Base-by-base conservation (phyloP, 2,329 filamentous ascomycete species). In the Exophiala bonariae region DNA sequence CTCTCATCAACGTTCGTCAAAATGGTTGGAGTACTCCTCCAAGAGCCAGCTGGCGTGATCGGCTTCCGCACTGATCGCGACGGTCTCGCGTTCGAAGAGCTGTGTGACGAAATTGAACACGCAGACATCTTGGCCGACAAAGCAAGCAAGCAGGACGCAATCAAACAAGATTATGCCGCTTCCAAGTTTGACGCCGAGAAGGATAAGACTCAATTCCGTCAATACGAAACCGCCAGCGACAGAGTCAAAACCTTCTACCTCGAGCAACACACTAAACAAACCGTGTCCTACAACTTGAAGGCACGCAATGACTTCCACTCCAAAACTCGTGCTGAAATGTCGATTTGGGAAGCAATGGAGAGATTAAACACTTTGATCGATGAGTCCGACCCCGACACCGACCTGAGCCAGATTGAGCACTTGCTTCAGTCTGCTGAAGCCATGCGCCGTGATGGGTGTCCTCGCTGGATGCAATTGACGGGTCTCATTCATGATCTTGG, bases 311-410 rank as follows among this genome's bases (percentile, higher is more conserved):
- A 78, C 44, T 88, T 89, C 72, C 73, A 83, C 67, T 77, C 76
- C 55, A 80, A 83, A 52, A 79, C 79, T 2, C 81, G 86, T 44
- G 82, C 85, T 13, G 78, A 86, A 67, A 89, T 95, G 87, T 86
- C 84, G 53, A 78, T 95, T 66, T 95, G 89, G 90, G 77, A 95
- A 66, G 90, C 90, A 16, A 93, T 95, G 72, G 88, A 95, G 79
- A 91, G 89, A 70, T 84, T 95, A 63, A 89, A 95, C 78, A 89
- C 86, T 0, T 79, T 95, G 42, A 87, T 95, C 66, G 90, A 96
- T 71, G 87, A 95, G 70, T 90, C 85, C 16, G 90, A 96, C 72
- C 90, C 90, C 1, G 89, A 96, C 72, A 95, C 90, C 36, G 82
- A 81, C 38, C 83, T 96, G 54, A 86, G 83, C 20, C 90, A 95